Evolutionary conservation across 805 yeast species (phyloP), one percentile per base, ranked within the genome.

Genomic region (Metschnikowia picachoensis): DNA sequence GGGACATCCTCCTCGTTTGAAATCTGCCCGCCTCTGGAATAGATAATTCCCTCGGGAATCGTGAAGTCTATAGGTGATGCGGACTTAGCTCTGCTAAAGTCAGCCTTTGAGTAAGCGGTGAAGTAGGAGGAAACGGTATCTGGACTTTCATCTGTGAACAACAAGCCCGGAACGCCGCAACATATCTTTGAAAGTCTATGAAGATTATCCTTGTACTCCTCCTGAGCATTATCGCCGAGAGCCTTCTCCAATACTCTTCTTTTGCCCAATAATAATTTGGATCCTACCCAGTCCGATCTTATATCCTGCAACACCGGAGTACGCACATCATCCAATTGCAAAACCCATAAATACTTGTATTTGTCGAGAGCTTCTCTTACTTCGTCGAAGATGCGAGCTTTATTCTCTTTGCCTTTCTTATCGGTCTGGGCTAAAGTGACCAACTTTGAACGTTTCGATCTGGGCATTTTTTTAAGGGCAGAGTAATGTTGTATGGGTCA

Each of bases 381-480:
- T 52, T 90, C 97, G 61, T 91, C 97, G 57, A 90, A 94, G 56
- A 92, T 82, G 60, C 92, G 77, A 57, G 82, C 92, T 66, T 94
- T 94, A 70, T 89, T 90, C 59, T 88, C 97, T 56, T 84, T 83
- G 41, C 97, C 97, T 65, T 94, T 94, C 70, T 90, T 94, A 57
- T 90, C 97, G 52, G 98, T 92, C 64, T 92, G 92, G 33, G 99
- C 94, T 58, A 94, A 76, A 12, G 98, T 87, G 50, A 94, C 95
- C 58, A 91, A 83, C 82, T 88, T 94, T 57, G 97, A 85, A 80
- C 98, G 92, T 67, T 83, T 91, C 32, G 97, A 90, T 79, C 96
- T 88, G 52, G 99, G 97, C 99, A 92, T 92, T 48, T 56, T 56
- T 44, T 20, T 20, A 6, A 20, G 20, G 31, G 15, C 13, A 12